These are phyloP conservation scores for Phanerochaete sordida DNA, from an alignment of 768 basidiomycete genomes.

Conservation along the genomic window DNA sequence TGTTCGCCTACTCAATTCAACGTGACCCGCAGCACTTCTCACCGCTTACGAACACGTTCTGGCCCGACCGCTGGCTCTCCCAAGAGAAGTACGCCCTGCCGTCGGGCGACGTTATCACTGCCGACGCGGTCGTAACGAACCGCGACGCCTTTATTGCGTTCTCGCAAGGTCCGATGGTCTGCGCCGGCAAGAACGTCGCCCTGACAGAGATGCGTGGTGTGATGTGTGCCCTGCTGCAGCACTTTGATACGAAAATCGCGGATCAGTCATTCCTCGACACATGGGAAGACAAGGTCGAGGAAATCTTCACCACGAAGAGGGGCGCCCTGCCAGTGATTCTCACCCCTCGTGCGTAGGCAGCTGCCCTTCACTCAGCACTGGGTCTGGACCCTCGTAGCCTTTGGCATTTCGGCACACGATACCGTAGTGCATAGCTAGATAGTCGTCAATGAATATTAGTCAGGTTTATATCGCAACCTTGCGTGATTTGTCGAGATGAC, in stretches of 20 bases:
- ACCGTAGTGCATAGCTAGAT: neutral
- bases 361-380: neutral
- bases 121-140: conserved; percentile 3
- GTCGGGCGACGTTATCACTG: conserved; percentile 3
- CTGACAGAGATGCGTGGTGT: conserved; percentile 13
- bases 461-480: neutral
- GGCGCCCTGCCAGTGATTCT: conserved; percentile 9
- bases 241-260: conserved; percentile 16
- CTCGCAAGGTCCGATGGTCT: conserved; percentile 10
- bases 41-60: conserved; percentile 17
- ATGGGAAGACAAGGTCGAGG: conserved; percentile 6
- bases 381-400: too few species aligned
- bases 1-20: conserved; percentile 15
- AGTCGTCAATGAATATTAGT: neutral
- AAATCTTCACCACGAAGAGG: conserved; percentile 8
- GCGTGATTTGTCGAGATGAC: conserved; percentile 4
- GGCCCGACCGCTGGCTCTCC: conserved; percentile 22
- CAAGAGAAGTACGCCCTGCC: conserved; percentile 8
- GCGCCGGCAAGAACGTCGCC: conserved; percentile 14
- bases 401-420: too few species aligned
- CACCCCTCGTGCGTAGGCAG: neutral
- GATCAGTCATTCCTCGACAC: conserved; percentile 5
- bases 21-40: conserved; percentile 21
- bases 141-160: conserved; percentile 12
- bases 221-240: conserved; percentile 9